Conservation (phyloP, 2,329 filamentous ascomycete species). For the Coniochaeta prunicola region DNA sequence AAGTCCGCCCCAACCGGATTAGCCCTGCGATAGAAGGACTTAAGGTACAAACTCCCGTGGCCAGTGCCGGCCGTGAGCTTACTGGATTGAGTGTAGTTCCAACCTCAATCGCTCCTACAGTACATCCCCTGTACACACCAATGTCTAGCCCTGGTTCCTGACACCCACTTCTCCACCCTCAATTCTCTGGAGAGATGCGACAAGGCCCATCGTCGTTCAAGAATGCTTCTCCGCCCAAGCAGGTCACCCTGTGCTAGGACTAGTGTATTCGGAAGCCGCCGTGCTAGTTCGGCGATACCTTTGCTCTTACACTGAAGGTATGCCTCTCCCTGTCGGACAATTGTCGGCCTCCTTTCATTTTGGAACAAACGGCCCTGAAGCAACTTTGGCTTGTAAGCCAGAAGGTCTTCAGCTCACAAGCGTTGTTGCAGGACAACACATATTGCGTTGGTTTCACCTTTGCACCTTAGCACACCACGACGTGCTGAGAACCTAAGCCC, state of each 20-base stretch:
- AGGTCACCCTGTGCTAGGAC: background rate
- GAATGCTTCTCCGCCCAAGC: background rate
- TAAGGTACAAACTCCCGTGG: background rate
- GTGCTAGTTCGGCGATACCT: too few relatives aligned
- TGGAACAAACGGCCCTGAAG: background rate
- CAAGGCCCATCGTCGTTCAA: background rate
- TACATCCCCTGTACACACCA: background rate
- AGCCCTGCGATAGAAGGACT: background rate
- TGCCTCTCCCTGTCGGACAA: background rate
- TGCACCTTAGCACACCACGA: conserved; percentile 4
- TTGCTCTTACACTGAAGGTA: background rate
- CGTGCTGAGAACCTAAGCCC: background rate
- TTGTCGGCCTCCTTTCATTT: background rate
- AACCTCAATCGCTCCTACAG: background rate
- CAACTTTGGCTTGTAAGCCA: background rate
- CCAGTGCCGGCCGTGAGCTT: background rate
- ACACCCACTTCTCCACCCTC: background rate
- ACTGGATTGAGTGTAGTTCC: background rate
- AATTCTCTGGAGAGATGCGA: background rate
- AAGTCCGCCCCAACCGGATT: conserved; percentile 5
- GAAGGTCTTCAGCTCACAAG: background rate
- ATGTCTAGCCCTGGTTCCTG: background rate
- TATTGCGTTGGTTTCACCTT: conserved; percentile 15
- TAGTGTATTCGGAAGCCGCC: background rate
- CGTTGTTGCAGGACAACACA: conserved; percentile 9